These are phyloP conservation scores for Cladosporium oxysporum DNA, from an alignment of 2,329 filamentous ascomycete genomes.

Conservation along the genomic window DNA sequence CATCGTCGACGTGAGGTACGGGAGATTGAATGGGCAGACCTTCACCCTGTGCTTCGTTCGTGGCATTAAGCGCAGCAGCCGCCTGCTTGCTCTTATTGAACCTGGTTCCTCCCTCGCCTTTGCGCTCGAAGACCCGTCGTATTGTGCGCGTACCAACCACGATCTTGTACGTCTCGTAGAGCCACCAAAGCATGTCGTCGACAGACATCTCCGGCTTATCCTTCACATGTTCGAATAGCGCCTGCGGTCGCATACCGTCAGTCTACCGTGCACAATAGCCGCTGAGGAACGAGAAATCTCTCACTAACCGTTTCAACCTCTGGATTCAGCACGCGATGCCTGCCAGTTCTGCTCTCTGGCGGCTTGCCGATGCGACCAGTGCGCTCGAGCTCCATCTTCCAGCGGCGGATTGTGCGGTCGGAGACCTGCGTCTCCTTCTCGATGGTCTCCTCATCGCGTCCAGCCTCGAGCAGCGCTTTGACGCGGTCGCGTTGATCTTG, in stretches of 20 bases:
- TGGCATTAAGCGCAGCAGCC: not conserved
- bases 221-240: conserved; percentile 39
- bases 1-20: conserved; percentile 9
- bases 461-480: conserved; percentile 35
- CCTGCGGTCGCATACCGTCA: conserved; percentile 22
- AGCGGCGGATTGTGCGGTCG: conserved; percentile 38
- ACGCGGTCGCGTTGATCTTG: conserved; percentile 33
- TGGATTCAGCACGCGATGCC: conserved; percentile 38
- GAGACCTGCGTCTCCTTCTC: conserved; percentile 41
- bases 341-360: conserved; percentile 39
- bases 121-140: conserved; percentile 40
- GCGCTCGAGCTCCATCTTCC: conserved; percentile 41
- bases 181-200: conserved; percentile 43
- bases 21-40: not conserved
- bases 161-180: conserved; percentile 40
- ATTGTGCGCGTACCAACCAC: conserved; percentile 41
- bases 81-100: conserved; percentile 18
- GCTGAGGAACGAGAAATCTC: not conserved
- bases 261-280: not conserved
- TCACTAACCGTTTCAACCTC: conserved; percentile 37
- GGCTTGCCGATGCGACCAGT: conserved; percentile 42
- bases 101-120: conserved; percentile 29
- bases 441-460: conserved; percentile 39
- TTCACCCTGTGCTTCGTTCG: not conserved
- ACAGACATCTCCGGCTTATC: conserved; percentile 39